Conservation (phyloP, 2,329 filamentous ascomycete species). For the Sarocladium brachiariae region DNA sequence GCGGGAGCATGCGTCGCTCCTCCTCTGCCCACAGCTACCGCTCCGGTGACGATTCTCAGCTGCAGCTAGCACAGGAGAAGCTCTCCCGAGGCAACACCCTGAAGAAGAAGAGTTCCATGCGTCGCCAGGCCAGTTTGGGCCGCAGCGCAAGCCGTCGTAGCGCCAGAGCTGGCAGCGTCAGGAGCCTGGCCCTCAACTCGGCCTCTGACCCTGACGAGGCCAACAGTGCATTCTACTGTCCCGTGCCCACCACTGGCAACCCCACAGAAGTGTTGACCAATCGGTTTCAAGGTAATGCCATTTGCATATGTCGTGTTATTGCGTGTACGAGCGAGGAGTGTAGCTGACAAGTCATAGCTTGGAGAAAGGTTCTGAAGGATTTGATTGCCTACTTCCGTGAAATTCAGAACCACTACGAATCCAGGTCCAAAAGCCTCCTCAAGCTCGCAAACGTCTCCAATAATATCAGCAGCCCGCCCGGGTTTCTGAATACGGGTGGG, state of each 20-base stretch:
- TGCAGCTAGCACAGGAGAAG: constrained; percentile 21
- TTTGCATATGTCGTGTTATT: too few relatives aligned
- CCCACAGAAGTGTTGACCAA: constrained; percentile 83
- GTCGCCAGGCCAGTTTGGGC: constrained; percentile 65
- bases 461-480: constrained; percentile 66
- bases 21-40: constrained; percentile 51
- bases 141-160: constrained; percentile 76
- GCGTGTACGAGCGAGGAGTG: background rate
- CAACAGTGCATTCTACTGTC: constrained; percentile 82
- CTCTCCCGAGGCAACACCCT: constrained; percentile 61
- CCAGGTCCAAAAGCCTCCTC: constrained; percentile 70
- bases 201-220: constrained; percentile 60
- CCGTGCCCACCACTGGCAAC: constrained; percentile 78
- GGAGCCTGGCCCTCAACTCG: constrained; percentile 68
- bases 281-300: constrained; percentile 72
- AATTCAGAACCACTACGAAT: constrained; percentile 82
- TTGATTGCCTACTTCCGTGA: constrained; percentile 91
- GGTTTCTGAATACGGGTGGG: constrained; percentile 76
- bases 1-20: constrained; percentile 48
- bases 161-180: constrained; percentile 78
- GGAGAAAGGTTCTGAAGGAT: constrained; percentile 93
- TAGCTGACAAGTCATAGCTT: constrained; percentile 48
- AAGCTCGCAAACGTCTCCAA: constrained; percentile 81
- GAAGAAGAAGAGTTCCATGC: constrained; percentile 80
- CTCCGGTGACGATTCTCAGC: constrained; percentile 33